These are phyloP conservation scores for Nothomitra cinnamomea DNA, from an alignment of 2,329 filamentous ascomycete species.

Conservation along the genomic window DNA sequence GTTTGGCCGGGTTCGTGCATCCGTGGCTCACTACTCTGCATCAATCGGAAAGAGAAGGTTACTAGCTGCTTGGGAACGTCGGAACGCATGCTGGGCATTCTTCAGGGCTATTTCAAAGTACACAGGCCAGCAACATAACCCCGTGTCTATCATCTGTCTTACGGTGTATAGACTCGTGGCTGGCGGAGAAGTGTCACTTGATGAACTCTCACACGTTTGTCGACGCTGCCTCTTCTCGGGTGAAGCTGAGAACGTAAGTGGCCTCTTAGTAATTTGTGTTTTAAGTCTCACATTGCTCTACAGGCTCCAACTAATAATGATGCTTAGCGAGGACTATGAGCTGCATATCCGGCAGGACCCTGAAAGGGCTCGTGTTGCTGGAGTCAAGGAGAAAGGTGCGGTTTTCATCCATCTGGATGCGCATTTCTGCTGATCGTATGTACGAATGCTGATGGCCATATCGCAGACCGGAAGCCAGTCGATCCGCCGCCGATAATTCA, in stretches of 20 bases:
- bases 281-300: slow-evolving; percentile 1
- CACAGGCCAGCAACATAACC: not conserved
- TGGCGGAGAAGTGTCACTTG: slow-evolving; percentile 5
- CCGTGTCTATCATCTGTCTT: not conserved
- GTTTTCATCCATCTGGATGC: slow-evolving; percentile 1
- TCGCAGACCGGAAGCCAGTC: slow-evolving; percentile 62
- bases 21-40: not conserved
- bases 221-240: slow-evolving; percentile 7
- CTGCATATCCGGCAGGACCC: slow-evolving; percentile 50
- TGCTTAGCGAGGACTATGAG: slow-evolving; percentile 34
- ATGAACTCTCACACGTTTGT: slow-evolving; percentile 8
- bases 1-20: not conserved
- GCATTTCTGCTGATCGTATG: not conserved
- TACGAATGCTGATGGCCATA: slow-evolving; percentile 1
- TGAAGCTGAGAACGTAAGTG: slow-evolving; percentile 8
- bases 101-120: not conserved
- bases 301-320: slow-evolving; percentile 4
- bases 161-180: not conserved
- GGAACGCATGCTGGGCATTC: not conserved
- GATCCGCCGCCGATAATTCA: slow-evolving; percentile 78
- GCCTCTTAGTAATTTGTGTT: not conserved
- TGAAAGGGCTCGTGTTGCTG: slow-evolving; percentile 46
- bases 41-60: not conserved
- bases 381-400: slow-evolving; percentile 59
- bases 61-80: not conserved